These are phyloP conservation scores for Hyphopichia burtonii DNA, from an alignment of 1,139 yeast genomes.

Conservation along the genomic window DNA sequence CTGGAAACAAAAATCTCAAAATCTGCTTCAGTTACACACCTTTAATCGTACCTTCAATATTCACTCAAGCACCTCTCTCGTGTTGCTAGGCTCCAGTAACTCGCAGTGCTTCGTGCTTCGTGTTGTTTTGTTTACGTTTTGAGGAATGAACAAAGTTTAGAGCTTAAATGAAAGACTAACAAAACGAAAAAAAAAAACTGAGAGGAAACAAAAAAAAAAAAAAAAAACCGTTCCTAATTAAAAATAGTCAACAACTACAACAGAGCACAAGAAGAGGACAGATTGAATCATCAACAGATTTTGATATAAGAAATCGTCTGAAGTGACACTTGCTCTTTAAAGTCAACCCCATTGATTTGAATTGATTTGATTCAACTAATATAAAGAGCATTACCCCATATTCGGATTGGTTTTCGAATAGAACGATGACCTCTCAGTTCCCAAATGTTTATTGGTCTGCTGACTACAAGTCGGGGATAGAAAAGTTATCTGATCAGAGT, in stretches of 20 bases:
- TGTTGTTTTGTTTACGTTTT: not conserved
- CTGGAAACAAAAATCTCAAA: too few relatives aligned
- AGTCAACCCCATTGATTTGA: not conserved
- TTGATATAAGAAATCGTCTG: not conserved
- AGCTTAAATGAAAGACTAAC: not conserved
- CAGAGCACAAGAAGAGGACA: not conserved
- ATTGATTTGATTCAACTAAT: too few relatives aligned
- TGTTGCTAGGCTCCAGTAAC: not conserved
- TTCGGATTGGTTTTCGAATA: not conserved
- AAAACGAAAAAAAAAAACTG: not conserved
- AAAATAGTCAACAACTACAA: not conserved
- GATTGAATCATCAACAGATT: not conserved
- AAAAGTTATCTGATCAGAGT: slow-evolving; percentile 29
- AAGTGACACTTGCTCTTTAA: not conserved
- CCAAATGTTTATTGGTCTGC: slow-evolving; percentile 44
- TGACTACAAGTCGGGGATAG: slow-evolving; percentile 41
- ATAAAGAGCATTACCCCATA: not conserved
- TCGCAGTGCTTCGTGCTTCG: not conserved
- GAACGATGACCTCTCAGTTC: slow-evolving; percentile 11
- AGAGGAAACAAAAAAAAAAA: not conserved
- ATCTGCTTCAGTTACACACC: too few relatives aligned
- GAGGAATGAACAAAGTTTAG: not conserved
- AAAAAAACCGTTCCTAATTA: not conserved
- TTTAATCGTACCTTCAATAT: too few relatives aligned
- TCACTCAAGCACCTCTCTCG: too few relatives aligned